phyloP scores from a whole-genome alignment of 129 eudicot species.

The Cynara cardunculus region DNA sequence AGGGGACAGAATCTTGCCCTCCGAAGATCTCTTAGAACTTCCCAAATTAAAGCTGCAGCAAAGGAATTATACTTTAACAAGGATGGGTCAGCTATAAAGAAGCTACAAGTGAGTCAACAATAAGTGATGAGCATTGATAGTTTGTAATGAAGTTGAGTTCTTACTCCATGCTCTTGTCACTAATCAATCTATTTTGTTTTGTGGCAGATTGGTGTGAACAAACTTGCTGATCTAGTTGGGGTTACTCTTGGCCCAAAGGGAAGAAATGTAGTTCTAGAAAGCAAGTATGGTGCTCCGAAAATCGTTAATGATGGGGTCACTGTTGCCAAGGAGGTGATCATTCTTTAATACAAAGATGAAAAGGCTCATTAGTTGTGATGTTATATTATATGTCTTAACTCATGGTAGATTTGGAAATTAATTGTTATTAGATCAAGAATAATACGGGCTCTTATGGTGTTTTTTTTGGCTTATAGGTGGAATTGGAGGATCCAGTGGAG shows the following conservation, averaged over 20 bases:
- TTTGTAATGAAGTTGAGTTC: background rate
- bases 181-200: background rate
- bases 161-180: background rate
- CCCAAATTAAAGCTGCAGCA: conserved; percentile 54
- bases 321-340: conserved; percentile 76
- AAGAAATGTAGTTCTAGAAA: conserved; percentile 87
- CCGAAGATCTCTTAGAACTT: conserved; percentile 30
- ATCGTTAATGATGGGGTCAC: conserved; percentile 95
- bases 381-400: background rate
- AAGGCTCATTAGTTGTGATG: background rate
- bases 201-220: conserved; percentile 86
- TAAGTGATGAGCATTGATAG: background rate
- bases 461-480: conserved; percentile 18
- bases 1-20: conserved; percentile 43
- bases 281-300: conserved; percentile 91
- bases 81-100: conserved; percentile 72
- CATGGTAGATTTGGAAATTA: background rate
- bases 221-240: conserved; percentile 93
- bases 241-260: conserved; percentile 98
- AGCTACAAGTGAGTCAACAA: conserved; percentile 47
- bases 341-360: background rate
- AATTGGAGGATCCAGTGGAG: conserved; percentile 81
- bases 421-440: background rate
- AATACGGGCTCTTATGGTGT: background rate
- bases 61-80: conserved; percentile 79